A percentile compares a stretch with the other conserved stretches of the same genome.
Evolutionary conservation across 768 basidiomycete genomes (phyloP).

Genomic region (Kwoniella dendrophila): DNA sequence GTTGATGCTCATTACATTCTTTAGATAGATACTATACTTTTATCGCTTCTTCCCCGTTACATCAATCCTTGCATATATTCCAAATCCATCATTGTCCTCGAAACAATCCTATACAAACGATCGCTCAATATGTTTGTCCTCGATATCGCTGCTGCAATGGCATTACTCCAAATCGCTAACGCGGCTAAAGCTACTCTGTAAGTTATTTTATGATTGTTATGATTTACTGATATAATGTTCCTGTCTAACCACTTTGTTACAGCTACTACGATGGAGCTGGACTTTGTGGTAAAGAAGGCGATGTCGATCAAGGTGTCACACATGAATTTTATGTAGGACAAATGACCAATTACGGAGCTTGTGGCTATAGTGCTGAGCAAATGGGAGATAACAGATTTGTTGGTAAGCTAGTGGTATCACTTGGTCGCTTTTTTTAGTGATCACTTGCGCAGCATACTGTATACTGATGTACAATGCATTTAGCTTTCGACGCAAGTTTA

Average conservation of each 20-base stretch:
- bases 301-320: not conserved
- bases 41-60: no score
- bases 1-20: no score
- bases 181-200: not conserved
- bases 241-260: not conserved
- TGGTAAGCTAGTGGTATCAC: not conserved
- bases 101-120: not conserved
- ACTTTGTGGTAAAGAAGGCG: not conserved
- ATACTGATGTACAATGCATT: not conserved
- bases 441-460: not conserved
- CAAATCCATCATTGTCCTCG: not conserved
- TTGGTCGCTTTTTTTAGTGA: not conserved
- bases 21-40: no score
- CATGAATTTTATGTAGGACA: not conserved
- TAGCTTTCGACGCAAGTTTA: not conserved
- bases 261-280: constrained; percentile 1
- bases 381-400: not conserved
- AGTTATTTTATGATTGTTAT: not conserved
- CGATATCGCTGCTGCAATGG: not conserved
- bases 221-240: not conserved
- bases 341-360: not conserved
- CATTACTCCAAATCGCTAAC: not conserved
- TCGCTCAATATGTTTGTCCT: not conserved
- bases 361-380: not conserved
- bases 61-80: not conserved